Evolutionary conservation across 345 rosid species (phyloP).

Genomic region (Turnera subulata): DNA sequence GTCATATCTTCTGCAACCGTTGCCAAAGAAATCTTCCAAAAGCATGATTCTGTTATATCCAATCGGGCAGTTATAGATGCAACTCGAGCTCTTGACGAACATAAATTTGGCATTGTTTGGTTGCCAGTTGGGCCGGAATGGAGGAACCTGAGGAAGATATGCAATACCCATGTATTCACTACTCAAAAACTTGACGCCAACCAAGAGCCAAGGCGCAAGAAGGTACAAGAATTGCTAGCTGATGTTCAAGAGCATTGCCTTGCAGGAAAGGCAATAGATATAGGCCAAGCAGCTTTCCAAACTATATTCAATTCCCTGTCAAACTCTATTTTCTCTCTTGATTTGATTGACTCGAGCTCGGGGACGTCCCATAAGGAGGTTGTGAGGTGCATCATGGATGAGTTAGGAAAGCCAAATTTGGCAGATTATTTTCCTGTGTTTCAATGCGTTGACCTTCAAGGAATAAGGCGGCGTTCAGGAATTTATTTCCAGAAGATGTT

Average conservation of each 20-base stretch:
- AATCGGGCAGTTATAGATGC: conserved; percentile 15
- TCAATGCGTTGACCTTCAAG: too few relatives aligned
- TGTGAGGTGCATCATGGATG: too few relatives aligned
- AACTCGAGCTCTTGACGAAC: conserved; percentile 5
- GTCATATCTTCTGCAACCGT: conserved; percentile 25
- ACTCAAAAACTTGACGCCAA: conserved; percentile 28
- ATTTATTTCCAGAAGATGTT: conserved; percentile 17
- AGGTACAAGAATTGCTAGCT: conserved; percentile 18
- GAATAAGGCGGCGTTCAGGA: too few relatives aligned
- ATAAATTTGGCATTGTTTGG: conserved; percentile 9
- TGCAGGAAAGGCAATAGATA: conserved; percentile 16
- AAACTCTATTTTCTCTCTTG: conserved; percentile 24
- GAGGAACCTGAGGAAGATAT: conserved; percentile 29
- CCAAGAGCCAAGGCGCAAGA: conserved; percentile 16
- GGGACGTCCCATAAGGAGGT: too few relatives aligned
- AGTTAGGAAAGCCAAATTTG: too few relatives aligned
- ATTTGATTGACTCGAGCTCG: too few relatives aligned
- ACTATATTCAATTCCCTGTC: conserved; percentile 18
- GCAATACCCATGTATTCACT: conserved; percentile 24
- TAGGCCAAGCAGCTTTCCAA: conserved; percentile 32
- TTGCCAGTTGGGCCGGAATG: conserved; percentile 7
- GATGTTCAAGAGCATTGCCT: conserved; percentile 15
- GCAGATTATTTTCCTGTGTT: too few relatives aligned
- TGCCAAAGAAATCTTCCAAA: conserved; percentile 34
- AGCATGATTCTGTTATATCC: conserved; percentile 21